Evolutionary conservation across 306 rosid species (phyloP).

Genomic region (Gynostemma pentaphyllum): DNA sequence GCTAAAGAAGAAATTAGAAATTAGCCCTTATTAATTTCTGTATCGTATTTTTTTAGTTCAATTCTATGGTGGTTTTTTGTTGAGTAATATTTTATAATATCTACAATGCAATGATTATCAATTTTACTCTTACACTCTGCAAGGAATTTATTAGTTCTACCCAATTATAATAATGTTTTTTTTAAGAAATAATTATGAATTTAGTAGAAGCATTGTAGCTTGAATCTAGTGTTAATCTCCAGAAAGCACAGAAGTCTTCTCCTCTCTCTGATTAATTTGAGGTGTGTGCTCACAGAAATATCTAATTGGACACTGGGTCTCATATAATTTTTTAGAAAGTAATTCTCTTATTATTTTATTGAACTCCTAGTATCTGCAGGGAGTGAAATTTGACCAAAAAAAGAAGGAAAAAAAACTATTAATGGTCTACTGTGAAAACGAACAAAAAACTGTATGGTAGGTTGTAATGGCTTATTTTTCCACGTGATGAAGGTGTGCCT

Average conservation of each 20-base stretch:
- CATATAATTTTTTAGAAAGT: not conserved
- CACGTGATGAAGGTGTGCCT: too few species aligned
- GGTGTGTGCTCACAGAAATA: not conserved
- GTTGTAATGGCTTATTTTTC: not conserved
- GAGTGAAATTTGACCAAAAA: not conserved
- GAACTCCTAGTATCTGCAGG: not conserved
- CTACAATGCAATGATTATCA: not conserved
- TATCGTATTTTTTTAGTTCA: not conserved
- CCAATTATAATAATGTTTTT: too few species aligned
- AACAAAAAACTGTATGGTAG: not conserved
- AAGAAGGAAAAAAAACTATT: too few species aligned
- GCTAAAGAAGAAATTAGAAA: too few species aligned
- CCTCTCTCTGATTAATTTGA: not conserved
- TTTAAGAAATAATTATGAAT: too few species aligned
- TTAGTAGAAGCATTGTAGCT: not conserved
- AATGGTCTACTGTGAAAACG: not conserved
- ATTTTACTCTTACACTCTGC: not conserved
- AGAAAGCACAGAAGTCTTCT: not conserved
- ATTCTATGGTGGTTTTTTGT: not conserved
- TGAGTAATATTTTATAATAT: not conserved
- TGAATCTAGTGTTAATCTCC: not conserved
- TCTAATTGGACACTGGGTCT: not conserved
- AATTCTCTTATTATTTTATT: not conserved
- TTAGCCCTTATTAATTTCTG: too few species aligned
- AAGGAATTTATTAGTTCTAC: too few species aligned